Evolutionary conservation across 2,329 filamentous ascomycete genomes (phyloP).

Genomic region (Fusarium dlaminii): DNA sequence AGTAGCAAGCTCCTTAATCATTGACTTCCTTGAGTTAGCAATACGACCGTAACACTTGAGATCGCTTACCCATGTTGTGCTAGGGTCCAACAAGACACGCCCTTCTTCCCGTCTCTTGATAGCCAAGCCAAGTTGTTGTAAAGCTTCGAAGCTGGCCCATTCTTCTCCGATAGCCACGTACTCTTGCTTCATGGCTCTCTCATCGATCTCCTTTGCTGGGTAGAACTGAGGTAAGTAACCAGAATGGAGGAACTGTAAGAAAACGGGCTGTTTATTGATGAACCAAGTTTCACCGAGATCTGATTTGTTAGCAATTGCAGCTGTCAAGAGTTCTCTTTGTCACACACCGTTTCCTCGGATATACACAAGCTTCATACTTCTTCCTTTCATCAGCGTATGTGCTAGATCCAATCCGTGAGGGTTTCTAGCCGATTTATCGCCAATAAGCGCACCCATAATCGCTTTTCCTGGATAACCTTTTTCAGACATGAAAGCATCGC

Average conservation of each 20-base stretch:
- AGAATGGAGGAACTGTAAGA: constrained; percentile 25
- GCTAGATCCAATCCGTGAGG: constrained; percentile 10
- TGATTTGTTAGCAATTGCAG: neutral
- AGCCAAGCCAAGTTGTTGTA: constrained; percentile 3
- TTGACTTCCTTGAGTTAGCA: neutral
- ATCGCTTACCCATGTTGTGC: constrained; percentile 6
- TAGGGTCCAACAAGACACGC: neutral
- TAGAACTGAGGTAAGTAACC: constrained; percentile 20
- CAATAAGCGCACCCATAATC: constrained; percentile 20
- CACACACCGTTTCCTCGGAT: constrained; percentile 19
- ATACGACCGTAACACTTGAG: accelerated
- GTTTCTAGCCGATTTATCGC: constrained; percentile 15
- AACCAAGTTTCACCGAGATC: constrained; percentile 28
- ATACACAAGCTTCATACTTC: constrained; percentile 4
- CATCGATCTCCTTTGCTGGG: neutral
- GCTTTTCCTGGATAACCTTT: neutral
- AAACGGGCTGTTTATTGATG: constrained; percentile 15
- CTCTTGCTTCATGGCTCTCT: neutral
- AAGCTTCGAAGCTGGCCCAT: constrained; percentile 20
- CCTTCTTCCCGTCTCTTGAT: constrained; percentile 8
- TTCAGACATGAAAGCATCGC: neutral
- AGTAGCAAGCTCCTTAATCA: constrained; percentile 16
- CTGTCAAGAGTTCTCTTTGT: accelerated
- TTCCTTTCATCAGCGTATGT: constrained; percentile 5
- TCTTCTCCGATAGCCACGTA: constrained; percentile 22